Base-by-base conservation (phyloP, 1,284 basidiomycete genomes). In the Ceratobasidium sp. region DNA sequence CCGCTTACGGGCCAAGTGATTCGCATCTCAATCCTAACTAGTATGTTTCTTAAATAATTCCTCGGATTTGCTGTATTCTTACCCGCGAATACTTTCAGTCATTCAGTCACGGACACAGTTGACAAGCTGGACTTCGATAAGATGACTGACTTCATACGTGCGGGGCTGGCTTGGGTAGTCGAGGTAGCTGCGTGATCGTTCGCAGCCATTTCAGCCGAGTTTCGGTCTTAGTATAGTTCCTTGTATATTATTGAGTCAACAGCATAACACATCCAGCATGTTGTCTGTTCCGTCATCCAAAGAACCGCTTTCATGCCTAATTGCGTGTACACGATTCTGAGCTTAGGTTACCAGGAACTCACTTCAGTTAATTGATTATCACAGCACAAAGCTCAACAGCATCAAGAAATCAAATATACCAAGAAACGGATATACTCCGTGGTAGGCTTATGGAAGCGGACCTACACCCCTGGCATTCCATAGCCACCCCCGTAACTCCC, bases 91-190 rank as follows among this genome's bases (percentile, higher is more conserved):
- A 12, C 33, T 17, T 38, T 56, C 38, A 40, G 70, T 44, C 78
- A 79, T 46, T 57, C 75, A 2, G 54, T 61, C 12, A 44, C 7
- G 9, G 78, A 77, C 44, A 77, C 68, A 7, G 40, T 77, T 12
- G 67, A 77, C 23, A 77, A 73, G 67, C 28, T 79, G 50, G 65
- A 79, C 38, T 69, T 79, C 28, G 74, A 77, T 20, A 69, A 75
- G 67, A 76, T 76, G 76, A 48, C 76, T 15, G 75, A 69, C 61
- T 79, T 79, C 56, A 75, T 76, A 38, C 68, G 75, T 64, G 75
- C 68, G 5, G 56, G 65, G 13, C 46, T 79, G 54, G 78, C 66
- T 12, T 79, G 74, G 78, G 57, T 70, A 13, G 64, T 77, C 38
- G 73, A 77, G 33, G 74, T 79, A 40, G 78, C 71, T 46, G 69